Percentiles rank a stretch among this genome's conserved stretches.
These are phyloP conservation scores for Chrysanthemum seticuspe DNA, from an alignment of 129 eudicot species.

Conservation along the genomic window DNA sequence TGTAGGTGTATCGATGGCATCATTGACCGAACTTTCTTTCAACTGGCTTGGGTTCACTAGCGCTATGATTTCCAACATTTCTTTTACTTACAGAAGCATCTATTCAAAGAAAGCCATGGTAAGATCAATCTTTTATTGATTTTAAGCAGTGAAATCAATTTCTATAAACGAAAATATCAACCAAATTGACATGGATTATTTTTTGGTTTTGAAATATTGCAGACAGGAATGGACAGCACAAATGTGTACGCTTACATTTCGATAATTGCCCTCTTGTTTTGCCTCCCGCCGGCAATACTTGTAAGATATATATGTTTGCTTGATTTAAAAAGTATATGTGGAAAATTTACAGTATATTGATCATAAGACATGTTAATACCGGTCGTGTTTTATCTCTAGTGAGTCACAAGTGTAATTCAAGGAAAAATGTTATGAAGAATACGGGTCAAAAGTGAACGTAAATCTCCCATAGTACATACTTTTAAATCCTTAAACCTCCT, in stretches of 20 bases:
- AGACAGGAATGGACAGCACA: slow-evolving; percentile 69
- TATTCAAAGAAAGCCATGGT: slow-evolving; percentile 71
- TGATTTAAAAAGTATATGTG: not conserved
- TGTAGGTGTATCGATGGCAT: slow-evolving; percentile 65
- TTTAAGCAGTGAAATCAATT: no score
- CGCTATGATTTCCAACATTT: slow-evolving; percentile 62
- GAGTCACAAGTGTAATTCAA: no score
- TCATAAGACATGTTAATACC: not conserved
- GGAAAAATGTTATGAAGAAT: no score
- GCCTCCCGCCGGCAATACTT: slow-evolving; percentile 65
- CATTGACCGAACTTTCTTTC: slow-evolving; percentile 62
- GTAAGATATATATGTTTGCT: slow-evolving; percentile 30
- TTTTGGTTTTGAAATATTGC: slow-evolving; percentile 17
- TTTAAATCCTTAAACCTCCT: no score
- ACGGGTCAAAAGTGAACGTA: no score
- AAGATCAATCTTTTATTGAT: not conserved
- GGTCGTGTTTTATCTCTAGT: not conserved
- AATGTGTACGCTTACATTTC: slow-evolving; percentile 63
- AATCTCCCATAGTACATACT: no score
- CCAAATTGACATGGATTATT: not conserved
- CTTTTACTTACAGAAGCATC: slow-evolving; percentile 61
- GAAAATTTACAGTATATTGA: not conserved
- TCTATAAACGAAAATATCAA: not conserved
- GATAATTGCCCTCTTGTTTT: slow-evolving; percentile 54
- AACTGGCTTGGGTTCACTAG: slow-evolving; percentile 65